Evolutionary conservation across 2,329 filamentous ascomycete species (phyloP).

Genomic region (Nothophaeocryptopus gaeumannii): DNA sequence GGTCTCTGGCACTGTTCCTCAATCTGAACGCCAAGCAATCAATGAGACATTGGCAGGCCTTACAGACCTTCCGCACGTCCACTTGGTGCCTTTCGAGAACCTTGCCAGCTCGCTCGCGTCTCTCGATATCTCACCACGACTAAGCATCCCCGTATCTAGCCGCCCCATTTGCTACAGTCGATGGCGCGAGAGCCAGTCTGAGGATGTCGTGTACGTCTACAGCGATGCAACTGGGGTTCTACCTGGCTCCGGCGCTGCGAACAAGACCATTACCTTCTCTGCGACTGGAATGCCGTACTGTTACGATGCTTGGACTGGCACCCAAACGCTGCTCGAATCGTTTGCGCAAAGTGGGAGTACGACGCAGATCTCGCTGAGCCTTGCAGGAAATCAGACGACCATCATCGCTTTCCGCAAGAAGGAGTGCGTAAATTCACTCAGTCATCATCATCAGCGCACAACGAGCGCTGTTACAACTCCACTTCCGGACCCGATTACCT

Average conservation of each 20-base stretch:
- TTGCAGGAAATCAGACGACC: constrained; percentile 41
- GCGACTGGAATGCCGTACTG: constrained; percentile 36
- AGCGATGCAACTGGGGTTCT: constrained; percentile 34
- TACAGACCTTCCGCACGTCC: constrained; percentile 35
- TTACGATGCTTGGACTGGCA: constrained; percentile 46
- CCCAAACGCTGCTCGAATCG: constrained; percentile 30
- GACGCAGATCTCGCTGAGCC: constrained; percentile 35
- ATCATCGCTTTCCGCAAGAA: constrained; percentile 38
- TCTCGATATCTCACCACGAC: constrained; percentile 35
- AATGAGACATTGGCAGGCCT: constrained; percentile 26
- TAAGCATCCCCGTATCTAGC: not conserved
- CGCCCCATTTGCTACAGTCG: constrained; percentile 36
- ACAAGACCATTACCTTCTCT: constrained; percentile 30
- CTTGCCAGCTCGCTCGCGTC: constrained; percentile 33
- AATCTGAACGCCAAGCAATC: constrained; percentile 1
- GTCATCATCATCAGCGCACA: no score
- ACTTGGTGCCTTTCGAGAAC: constrained; percentile 31
- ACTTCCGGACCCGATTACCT: constrained; percentile 13
- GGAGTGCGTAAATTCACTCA: not conserved
- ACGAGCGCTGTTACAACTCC: no score
- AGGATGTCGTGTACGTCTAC: constrained; percentile 38
- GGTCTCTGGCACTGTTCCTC: constrained; percentile 13
- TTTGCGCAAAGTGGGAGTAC: constrained; percentile 30
- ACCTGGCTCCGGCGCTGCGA: constrained; percentile 15
- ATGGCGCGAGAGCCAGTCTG: constrained; percentile 34